Conservation (phyloP, 805 yeast species). For the Candida chilensis region DNA sequence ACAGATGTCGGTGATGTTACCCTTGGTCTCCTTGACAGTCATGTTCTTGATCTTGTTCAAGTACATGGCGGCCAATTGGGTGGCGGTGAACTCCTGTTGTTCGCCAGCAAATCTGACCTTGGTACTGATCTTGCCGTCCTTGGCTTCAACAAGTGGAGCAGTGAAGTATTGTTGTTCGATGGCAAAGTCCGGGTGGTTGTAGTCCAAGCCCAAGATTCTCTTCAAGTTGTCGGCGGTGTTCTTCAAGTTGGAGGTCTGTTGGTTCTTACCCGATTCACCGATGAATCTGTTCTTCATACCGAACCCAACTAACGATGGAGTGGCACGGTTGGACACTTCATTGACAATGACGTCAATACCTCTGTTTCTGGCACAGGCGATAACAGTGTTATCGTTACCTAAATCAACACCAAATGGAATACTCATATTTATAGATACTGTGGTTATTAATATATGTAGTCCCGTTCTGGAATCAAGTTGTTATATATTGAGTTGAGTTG, state of each 20-base stretch:
- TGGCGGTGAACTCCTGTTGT: constrained; percentile 69
- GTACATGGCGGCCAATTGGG: constrained; percentile 93
- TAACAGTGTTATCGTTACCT: constrained; percentile 89
- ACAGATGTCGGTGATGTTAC: constrained; percentile 77
- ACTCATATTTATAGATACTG: too few relatives aligned
- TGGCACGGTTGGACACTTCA: constrained; percentile 96
- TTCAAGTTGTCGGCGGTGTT: constrained; percentile 94
- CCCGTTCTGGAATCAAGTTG: too few relatives aligned
- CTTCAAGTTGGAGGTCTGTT: constrained; percentile 92
- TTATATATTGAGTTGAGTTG: too few relatives aligned
- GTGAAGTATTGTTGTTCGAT: constrained; percentile 70
- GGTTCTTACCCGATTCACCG: constrained; percentile 94
- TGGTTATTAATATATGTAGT: too few relatives aligned
- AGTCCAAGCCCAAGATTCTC: constrained; percentile 79
- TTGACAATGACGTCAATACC: constrained; percentile 98
- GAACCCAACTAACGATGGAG: constrained; percentile 88
- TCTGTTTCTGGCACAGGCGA: constrained; percentile 96
- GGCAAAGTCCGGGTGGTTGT: constrained; percentile 67
- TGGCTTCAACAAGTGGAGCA: constrained; percentile 58
- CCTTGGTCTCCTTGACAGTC: constrained; percentile 74
- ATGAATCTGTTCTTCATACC: constrained; percentile 83
- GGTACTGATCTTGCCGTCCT: constrained; percentile 72
- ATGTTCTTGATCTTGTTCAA: constrained; percentile 82
- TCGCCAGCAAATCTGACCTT: constrained; percentile 81
- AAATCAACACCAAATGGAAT: constrained; percentile 96